Conservation (phyloP, 202 grass and related monocot species). For the Schoenoplectus triqueter region DNA sequence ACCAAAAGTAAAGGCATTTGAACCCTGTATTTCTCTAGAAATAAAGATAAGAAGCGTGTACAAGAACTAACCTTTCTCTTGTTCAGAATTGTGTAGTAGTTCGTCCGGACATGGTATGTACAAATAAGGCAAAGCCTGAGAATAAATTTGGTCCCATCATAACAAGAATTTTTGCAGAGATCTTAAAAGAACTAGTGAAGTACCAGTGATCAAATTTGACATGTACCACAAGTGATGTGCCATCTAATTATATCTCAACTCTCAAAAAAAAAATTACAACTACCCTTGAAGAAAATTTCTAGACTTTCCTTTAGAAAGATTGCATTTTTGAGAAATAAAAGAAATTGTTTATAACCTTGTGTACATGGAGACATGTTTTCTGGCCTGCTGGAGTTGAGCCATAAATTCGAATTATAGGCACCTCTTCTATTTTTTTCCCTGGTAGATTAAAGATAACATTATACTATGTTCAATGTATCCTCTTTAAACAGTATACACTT, state of each 20-base stretch:
- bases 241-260: constrained; percentile 17
- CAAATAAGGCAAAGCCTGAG: constrained; percentile 85
- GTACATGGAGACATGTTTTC: constrained; percentile 92
- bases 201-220: background rate
- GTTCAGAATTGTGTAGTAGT: constrained; percentile 55
- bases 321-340: background rate
- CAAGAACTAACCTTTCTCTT: constrained; percentile 46
- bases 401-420: constrained; percentile 88
- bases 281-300: background rate
- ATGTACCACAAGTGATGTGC: constrained; percentile 20
- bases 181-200: background rate
- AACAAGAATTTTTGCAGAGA: constrained; percentile 5
- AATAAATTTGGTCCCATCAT: constrained; percentile 21
- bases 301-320: background rate
- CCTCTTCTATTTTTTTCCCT: constrained; percentile 68
- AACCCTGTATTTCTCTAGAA: constrained; percentile 7
- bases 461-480: background rate
- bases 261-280: background rate
- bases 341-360: constrained; percentile 55
- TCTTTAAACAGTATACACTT: background rate
- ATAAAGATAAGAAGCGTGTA: constrained; percentile 22
- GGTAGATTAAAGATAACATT: background rate
- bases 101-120: constrained; percentile 80
- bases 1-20: too few species aligned
- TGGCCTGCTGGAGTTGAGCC: constrained; percentile 86